Conservation (phyloP, 2,329 filamentous ascomycete species). For the Cercospora sojina region DNA sequence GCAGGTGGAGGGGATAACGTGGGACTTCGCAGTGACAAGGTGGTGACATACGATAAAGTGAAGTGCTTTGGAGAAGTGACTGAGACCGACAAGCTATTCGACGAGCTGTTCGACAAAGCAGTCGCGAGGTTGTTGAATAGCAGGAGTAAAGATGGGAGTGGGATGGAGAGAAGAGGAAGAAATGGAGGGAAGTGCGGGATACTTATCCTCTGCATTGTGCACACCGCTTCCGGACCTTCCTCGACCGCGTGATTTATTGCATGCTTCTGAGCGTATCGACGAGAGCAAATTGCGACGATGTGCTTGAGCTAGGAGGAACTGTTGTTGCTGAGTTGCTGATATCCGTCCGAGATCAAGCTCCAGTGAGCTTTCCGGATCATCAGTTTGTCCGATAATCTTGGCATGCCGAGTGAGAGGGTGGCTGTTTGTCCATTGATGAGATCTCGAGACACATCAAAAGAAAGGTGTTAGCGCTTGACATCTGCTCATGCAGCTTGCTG, state of each 20-base stretch:
- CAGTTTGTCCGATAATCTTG: slow-evolving; percentile 13
- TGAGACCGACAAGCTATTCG: background rate
- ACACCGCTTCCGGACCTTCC: slow-evolving; percentile 25
- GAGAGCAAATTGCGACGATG: slow-evolving; percentile 26
- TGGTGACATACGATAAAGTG: background rate
- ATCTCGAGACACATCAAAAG: background rate
- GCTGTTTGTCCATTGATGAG: background rate
- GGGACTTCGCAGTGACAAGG: background rate
- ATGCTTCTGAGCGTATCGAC: slow-evolving; percentile 21
- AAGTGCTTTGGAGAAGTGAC: background rate
- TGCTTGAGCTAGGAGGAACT: slow-evolving; percentile 24
- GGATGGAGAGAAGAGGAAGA: slow-evolving; percentile 20
- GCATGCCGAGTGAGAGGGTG: background rate
- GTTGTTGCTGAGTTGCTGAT: slow-evolving; percentile 21
- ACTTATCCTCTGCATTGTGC: slow-evolving; percentile 15
- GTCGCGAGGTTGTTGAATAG: background rate
- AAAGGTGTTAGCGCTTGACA: background rate
- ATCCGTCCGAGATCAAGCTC: slow-evolving; percentile 10
- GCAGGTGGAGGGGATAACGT: background rate
- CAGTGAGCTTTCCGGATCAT: slow-evolving; percentile 1
- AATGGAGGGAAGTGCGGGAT: slow-evolving; percentile 20
- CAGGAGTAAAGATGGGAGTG: slow-evolving; percentile 4
- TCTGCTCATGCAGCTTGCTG: background rate
- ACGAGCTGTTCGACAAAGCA: background rate
- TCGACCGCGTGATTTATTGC: slow-evolving; percentile 20